These are phyloP conservation scores for Przewalskia tangutica DNA, from an alignment of 257 asterid species.

Conservation along the genomic window DNA sequence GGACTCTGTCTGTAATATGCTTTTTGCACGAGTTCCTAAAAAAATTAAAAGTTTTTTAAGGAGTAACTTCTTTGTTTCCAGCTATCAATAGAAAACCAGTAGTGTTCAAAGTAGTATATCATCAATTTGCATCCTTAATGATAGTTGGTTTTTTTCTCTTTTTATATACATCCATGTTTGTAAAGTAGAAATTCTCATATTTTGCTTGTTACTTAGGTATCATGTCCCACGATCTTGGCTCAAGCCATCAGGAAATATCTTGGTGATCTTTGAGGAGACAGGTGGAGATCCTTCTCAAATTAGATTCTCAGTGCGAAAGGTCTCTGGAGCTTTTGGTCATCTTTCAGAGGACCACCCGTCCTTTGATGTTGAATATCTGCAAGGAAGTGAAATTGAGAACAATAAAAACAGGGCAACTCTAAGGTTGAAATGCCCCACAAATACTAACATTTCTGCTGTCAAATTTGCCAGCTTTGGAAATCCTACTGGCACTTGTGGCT, in stretches of 20 bases:
- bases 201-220: constrained; percentile 44
- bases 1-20: not conserved
- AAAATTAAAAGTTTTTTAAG: not conserved
- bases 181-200: not conserved
- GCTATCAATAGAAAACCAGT: not conserved
- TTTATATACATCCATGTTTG: not conserved
- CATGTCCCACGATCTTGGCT: constrained; percentile 93
- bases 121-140: not conserved
- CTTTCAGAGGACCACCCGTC: constrained; percentile 58
- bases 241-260: constrained; percentile 64
- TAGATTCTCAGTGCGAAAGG: constrained; percentile 48
- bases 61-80: not conserved
- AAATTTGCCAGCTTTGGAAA: constrained; percentile 68
- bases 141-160: not conserved
- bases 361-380: constrained; percentile 22
- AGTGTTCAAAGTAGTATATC: not conserved
- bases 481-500: constrained; percentile 67
- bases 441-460: constrained; percentile 32
- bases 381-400: constrained; percentile 17
- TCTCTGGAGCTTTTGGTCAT: constrained; percentile 37
- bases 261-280: constrained; percentile 79
- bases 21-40: not conserved
- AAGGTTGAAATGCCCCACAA: constrained; percentile 42
- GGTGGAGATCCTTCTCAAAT: constrained; percentile 78
- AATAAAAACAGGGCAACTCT: constrained; percentile 20